Evolutionary conservation across 768 basidiomycete species (phyloP).

Genomic region (Lactifluus pinguis): DNA sequence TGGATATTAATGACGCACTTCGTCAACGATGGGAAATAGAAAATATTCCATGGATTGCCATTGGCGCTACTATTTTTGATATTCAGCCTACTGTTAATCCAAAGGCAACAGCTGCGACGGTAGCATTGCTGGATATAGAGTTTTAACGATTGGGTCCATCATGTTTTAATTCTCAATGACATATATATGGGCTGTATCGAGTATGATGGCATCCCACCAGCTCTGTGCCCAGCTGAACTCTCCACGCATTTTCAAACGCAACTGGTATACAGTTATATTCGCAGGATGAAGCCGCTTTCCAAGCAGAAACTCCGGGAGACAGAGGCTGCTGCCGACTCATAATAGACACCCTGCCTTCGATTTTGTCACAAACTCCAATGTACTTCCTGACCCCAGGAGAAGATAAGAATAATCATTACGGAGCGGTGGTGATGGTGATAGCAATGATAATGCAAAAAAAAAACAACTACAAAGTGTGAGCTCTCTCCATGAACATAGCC

Average conservation of each 20-base stretch:
- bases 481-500: not conserved
- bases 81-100: no score
- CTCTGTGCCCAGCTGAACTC: no score
- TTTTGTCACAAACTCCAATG: not conserved
- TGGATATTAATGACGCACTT: no score
- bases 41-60: no score
- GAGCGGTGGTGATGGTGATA: constrained; percentile 3
- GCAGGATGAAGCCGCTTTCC: constrained; percentile 77
- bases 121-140: no score
- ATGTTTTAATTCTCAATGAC: no score
- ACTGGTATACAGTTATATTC: constrained; percentile 53
- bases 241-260: constrained; percentile 6
- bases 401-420: not conserved
- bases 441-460: not conserved
- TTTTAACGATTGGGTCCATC: no score
- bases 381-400: not conserved
- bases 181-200: no score
- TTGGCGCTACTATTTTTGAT: no score
- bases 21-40: no score
- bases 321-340: constrained; percentile 28
- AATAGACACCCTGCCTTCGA: constrained; percentile 6
- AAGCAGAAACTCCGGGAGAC: constrained; percentile 51
- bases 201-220: no score
- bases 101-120: no score
- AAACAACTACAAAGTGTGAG: not conserved